These are phyloP conservation scores for Cardiospermum halicacabum DNA, from an alignment of 345 rosid genomes.

Conservation along the genomic window DNA sequence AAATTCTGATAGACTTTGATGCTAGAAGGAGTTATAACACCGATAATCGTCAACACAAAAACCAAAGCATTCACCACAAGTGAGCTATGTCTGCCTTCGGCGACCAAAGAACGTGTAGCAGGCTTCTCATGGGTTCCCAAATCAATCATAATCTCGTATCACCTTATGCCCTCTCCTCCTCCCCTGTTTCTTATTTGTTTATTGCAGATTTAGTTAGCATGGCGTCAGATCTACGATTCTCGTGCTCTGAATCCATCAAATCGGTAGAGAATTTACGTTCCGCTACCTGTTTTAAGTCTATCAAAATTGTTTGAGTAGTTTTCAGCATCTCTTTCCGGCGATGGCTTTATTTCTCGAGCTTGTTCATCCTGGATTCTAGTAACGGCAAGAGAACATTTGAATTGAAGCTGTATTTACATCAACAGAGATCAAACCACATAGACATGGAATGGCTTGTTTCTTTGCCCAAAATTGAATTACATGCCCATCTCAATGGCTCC, in stretches of 20 bases:
- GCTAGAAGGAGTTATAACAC: no score
- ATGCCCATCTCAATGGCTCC: conserved; percentile 98
- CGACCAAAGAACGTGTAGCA: no score
- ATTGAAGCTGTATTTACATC: no score
- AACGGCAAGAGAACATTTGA: no score
- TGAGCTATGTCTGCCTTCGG: no score
- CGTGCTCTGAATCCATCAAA: not conserved
- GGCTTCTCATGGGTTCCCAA: no score
- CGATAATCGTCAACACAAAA: no score
- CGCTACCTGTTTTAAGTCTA: not conserved
- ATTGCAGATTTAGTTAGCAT: conserved; percentile 14
- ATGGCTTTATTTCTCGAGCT: not conserved
- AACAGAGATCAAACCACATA: not conserved
- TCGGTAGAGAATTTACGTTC: conserved; percentile 13
- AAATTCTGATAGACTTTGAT: no score
- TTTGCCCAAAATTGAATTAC: conserved; percentile 88
- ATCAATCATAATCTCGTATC: no score
- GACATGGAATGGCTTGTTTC: conserved; percentile 60
- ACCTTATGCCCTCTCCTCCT: not conserved
- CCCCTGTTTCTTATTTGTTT: not conserved
- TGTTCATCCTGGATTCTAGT: not conserved
- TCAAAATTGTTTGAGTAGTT: not conserved
- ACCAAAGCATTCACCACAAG: no score
- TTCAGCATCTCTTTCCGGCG: not conserved
- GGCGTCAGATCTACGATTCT: not conserved